Base-by-base conservation (phyloP, 148 eudicot genomes). In the Mesembryanthemum crystallinum region DNA sequence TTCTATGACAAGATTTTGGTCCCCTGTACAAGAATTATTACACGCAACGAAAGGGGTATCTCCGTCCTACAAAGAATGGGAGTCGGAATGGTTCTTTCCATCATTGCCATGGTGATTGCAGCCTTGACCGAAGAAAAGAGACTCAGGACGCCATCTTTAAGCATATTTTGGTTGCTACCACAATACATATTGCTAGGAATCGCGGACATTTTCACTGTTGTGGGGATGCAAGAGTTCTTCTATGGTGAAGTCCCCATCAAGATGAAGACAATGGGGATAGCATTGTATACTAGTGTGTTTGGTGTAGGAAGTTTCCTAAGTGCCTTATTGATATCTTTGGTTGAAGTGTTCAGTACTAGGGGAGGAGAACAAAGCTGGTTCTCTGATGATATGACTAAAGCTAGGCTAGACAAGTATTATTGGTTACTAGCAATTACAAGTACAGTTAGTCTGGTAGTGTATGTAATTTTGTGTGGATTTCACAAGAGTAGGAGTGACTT, bases 201-300 rank as follows among this genome's bases (percentile, higher is more conserved):
- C 62, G 89, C 97, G 1, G 98, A 94, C 72, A 90, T 91, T 42
- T 94, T 94, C 69, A 94, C 97, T 0, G 94, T 91, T 2, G 93
- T 94, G 17, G 98, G 97, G 23, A 90, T 91, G 97, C 98, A 91
- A 57, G 94, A 94, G 84, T 94, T 89, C 64, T 94, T 94, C 69
- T 91, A 91, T 35, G 82, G 88, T 14, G 96, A 90, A 77, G 97
- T 91, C 8, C 98, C 98, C 0, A 57, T 67, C 13, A 82, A 77
- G 45, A 92, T 94, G 98, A 86, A 83, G 72, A 94, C 98, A 0
- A 86, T 89, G 89, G 97, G 98, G 29, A 89, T 91, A 8, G 97
- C 95, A 17, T 78, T 94, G 27, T 90, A 90, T 35, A 88, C 93
- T 4, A 92, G 98, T 52, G 95, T 91, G 52, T 92, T 92, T 54